These are phyloP conservation scores for Neobulgaria alba DNA, from an alignment of 2,329 filamentous ascomycete species.

Conservation along the genomic window DNA sequence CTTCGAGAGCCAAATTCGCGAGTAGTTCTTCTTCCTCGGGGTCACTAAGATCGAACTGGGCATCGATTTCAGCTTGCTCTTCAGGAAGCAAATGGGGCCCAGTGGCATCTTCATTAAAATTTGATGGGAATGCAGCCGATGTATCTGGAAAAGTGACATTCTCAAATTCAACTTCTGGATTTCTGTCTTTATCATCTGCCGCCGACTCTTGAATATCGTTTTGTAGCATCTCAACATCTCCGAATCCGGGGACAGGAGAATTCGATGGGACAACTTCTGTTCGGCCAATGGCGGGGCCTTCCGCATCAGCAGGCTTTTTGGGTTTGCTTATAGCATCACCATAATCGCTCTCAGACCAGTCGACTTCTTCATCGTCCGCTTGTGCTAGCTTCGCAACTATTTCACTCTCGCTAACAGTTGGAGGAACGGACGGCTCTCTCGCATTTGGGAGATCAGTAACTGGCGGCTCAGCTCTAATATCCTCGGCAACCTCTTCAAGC, in stretches of 20 bases:
- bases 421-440: conserved; percentile 9
- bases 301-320: neutral
- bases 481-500: conserved; percentile 25
- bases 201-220: conserved; percentile 38
- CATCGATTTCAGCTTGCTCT: conserved; percentile 23
- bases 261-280: neutral
- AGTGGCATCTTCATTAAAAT: neutral
- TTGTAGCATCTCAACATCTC: conserved; percentile 24
- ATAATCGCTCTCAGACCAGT: conserved; percentile 47
- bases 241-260: neutral
- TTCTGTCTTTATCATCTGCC: conserved; percentile 6
- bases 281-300: neutral
- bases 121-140: conserved; percentile 3
- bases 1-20: conserved; percentile 77
- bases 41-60: conserved; percentile 61
- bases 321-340: conserved; percentile 15
- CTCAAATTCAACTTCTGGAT: conserved; percentile 19
- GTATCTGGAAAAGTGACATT: conserved; percentile 15
- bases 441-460: conserved; percentile 20
- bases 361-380: conserved; percentile 29
- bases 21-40: conserved; percentile 88
- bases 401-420: neutral
- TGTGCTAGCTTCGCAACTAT: conserved; percentile 2
- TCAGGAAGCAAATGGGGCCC: conserved; percentile 4
- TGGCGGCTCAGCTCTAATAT: conserved; percentile 22